These are phyloP conservation scores for Termitomyces sp. DNA, from an alignment of 768 basidiomycete species.

Conservation along the genomic window DNA sequence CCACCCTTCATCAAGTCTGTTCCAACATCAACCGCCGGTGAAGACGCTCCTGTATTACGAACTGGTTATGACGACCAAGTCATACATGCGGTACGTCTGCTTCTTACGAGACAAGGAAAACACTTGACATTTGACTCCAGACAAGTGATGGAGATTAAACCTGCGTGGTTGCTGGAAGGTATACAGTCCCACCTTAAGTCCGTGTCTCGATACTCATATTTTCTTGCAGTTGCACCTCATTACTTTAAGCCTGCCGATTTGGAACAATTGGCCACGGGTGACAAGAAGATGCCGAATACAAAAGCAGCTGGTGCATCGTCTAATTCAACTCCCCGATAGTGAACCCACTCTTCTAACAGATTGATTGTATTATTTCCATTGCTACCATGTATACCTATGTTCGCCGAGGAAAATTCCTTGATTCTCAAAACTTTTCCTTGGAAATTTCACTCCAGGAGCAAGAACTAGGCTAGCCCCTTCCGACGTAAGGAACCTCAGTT, in stretches of 20 bases:
- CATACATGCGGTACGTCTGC: slow-evolving; percentile 74
- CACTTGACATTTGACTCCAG: slow-evolving; percentile 27
- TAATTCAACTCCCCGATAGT: slow-evolving; percentile 18
- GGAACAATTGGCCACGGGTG: slow-evolving; percentile 74
- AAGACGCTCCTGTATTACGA: slow-evolving; percentile 93
- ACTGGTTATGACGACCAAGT: slow-evolving; percentile 95
- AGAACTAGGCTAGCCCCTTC: slow-evolving; percentile 17
- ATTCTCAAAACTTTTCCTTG: neutral
- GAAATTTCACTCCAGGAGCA: neutral
- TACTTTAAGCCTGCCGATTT: slow-evolving; percentile 89
- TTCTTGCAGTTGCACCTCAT: slow-evolving; percentile 80
- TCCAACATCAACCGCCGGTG: slow-evolving; percentile 93
- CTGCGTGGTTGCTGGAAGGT: slow-evolving; percentile 91
- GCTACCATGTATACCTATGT: slow-evolving; percentile 14
- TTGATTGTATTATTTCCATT: slow-evolving; percentile 2
- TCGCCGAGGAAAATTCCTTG: neutral
- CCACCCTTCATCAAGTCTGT: slow-evolving; percentile 92
- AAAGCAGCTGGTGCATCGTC: slow-evolving; percentile 54
- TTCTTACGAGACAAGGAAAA: neutral
- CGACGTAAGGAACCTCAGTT: slow-evolving; percentile 22
- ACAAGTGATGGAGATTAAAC: slow-evolving; percentile 98
- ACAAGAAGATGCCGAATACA: slow-evolving; percentile 93
- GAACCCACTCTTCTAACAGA: neutral
- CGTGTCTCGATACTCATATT: slow-evolving; percentile 2
- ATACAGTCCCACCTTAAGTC: slow-evolving; percentile 19